Evolutionary conservation across 2,329 filamentous ascomycete species (phyloP), one percentile per base, ranked within the genome.

Genomic region (Colletotrichum cordylinicola): DNA sequence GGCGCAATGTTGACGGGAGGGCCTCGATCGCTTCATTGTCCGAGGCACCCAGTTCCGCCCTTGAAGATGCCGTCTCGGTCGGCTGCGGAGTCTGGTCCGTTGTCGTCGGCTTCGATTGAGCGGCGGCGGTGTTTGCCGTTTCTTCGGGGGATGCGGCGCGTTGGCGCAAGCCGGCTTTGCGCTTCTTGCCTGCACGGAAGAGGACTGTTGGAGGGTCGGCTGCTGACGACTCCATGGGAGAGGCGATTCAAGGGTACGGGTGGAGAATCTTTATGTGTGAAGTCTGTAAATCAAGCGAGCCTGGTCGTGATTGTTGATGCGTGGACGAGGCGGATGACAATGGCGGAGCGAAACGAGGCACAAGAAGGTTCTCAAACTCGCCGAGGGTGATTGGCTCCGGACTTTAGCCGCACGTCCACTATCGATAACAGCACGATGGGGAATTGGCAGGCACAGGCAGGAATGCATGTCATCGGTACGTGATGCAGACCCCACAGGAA

Each of bases 111-210:
- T 27, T 18, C n/a, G 43, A 55, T 18, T 13, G 2, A 24, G 35
- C 33, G 35, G 56, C 33, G n/a, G 64, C 27, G 48, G 39, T 48
- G 55, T 39, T 52, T 69, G 61, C 65, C 68, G 70, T 77, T 67
- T 83, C 81, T 65, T 83, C 81, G 48, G 72, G 58, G 5, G 67
- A 68, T 71, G 55, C 60, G 80, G 82, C 78, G 77, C 90, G 89
- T 77, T 91, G 90, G 62, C 91, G 87, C 78, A 91, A 91, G 72
- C 69, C 72, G 7, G 86, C 84, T 80, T 92, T 93, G 81, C 91
- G 87, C 83, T 92, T 93, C 82, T 92, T 93, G 75, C 86, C 80
- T 35, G 84, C 86, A 52, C 91, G 90, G 78, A 93, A 93, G 37
- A 90, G 83, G 39, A 91, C 82, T 29, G 65, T 82, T 15, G 84